phyloP scores from a whole-genome alignment of 495 filamentous ascomycete species.

The Podospora australis region DNA sequence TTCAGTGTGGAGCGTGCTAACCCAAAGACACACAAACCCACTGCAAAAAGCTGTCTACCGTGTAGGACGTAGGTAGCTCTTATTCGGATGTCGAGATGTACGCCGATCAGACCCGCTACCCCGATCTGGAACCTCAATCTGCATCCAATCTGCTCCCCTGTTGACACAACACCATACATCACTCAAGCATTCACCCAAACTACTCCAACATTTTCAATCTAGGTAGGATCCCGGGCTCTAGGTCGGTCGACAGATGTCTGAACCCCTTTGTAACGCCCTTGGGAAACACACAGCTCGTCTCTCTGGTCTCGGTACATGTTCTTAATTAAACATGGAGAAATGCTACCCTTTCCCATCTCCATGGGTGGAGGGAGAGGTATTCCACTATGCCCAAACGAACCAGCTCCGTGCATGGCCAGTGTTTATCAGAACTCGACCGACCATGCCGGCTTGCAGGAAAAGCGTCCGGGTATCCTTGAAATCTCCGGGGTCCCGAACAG shows the following conservation, averaged over 20 bases:
- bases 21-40: too few species aligned
- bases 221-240: too few species aligned
- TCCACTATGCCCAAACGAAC: background rate
- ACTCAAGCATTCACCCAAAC: too few species aligned
- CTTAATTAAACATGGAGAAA: background rate
- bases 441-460: background rate
- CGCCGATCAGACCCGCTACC: slow-evolving; percentile 5
- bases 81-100: too few species aligned
- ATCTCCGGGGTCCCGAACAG: too few species aligned
- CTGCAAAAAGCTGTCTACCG: too few species aligned
- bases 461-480: too few species aligned
- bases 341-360: background rate
- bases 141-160: background rate
- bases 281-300: slow-evolving; percentile 1
- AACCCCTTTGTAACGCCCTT: too few species aligned
- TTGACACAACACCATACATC: background rate
- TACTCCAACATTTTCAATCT: background rate
- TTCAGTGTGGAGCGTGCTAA: too few species aligned
- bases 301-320: background rate
- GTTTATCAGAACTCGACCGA: background rate
- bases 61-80: too few species aligned
- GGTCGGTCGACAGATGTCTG: too few species aligned
- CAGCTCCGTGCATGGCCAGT: slow-evolving; percentile 1
- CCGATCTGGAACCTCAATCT: slow-evolving; percentile 2
- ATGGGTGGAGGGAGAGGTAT: background rate